A percentile compares a stretch with the other conserved stretches of the same genome.
These are phyloP conservation scores for Aureobasidium sp. DNA, from an alignment of 2,329 filamentous ascomycete species.

Conservation along the genomic window DNA sequence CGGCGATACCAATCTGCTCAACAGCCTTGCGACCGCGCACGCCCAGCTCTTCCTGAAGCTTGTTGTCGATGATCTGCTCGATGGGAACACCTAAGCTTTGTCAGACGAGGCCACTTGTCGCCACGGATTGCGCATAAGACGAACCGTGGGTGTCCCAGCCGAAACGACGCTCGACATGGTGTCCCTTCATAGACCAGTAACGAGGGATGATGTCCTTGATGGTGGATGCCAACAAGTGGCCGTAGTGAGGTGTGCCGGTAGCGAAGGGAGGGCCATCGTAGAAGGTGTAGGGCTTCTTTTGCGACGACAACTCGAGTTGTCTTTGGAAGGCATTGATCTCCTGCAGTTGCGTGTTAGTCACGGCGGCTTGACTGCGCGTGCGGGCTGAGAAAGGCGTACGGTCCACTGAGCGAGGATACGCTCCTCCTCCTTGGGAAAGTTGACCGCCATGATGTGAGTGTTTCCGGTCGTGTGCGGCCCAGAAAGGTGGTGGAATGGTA, in stretches of 20 bases:
- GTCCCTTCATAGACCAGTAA: conserved; percentile 97
- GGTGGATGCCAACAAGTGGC: conserved; percentile 78
- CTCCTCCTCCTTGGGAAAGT: conserved; percentile 90
- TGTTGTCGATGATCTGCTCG: conserved; percentile 97
- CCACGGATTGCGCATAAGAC: conserved; percentile 38
- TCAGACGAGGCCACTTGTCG: conserved; percentile 89
- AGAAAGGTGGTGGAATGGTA: background rate
- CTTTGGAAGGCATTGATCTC: conserved; percentile 86
- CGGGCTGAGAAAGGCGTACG: conserved; percentile 7
- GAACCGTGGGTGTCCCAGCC: conserved; percentile 88
- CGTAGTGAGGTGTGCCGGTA: conserved; percentile 56
- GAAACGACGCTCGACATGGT: conserved; percentile 83
- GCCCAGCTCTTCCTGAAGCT: conserved; percentile 52
- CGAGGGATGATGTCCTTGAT: conserved; percentile 96
- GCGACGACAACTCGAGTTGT: conserved; percentile 78
- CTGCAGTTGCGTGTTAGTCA: background rate
- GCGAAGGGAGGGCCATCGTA: conserved; percentile 61
- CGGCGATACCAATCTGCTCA: conserved; percentile 72
- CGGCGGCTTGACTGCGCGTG: background rate
- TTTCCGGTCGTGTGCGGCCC: background rate
- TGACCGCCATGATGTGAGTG: conserved; percentile 60
- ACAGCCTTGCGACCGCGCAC: conserved; percentile 85
- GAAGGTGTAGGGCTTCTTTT: conserved; percentile 81
- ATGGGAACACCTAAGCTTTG: conserved; percentile 91
- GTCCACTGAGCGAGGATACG: conserved; percentile 76